Conservation (phyloP, 2,329 filamentous ascomycete species). For the Alternaria gansuensis region DNA sequence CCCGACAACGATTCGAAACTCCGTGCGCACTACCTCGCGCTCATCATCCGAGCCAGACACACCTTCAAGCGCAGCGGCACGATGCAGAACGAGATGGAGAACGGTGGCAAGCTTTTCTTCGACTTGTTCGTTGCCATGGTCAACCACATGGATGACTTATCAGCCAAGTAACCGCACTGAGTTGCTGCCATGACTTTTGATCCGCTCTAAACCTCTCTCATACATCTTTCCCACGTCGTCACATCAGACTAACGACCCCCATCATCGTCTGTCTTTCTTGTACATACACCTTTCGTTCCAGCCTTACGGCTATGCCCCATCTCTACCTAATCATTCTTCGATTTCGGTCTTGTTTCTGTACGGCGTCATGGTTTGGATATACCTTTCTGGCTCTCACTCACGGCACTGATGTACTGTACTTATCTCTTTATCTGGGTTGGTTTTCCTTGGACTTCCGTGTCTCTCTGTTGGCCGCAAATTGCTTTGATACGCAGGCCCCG, state of each 20-base stretch:
- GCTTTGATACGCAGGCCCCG: not conserved
- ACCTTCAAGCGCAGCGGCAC: conserved; percentile 95
- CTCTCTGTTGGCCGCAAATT: conserved; percentile 5
- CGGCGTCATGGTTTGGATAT: not conserved
- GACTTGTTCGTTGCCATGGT: conserved; percentile 92
- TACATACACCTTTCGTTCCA: conserved; percentile 12
- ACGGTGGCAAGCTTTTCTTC: conserved; percentile 87
- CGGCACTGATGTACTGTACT: conserved; percentile 9
- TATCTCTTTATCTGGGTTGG: not conserved
- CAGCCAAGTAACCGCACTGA: conserved; percentile 45
- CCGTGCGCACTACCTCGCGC: conserved; percentile 86
- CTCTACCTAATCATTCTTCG: not conserved
- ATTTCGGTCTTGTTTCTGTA: not conserved
- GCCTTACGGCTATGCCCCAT: conserved; percentile 12
- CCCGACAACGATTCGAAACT: conserved; percentile 91
- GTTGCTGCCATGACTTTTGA: conserved; percentile 13
- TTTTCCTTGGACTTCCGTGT: not conserved
- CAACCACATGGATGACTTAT: conserved; percentile 73
- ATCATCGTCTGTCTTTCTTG: not conserved
- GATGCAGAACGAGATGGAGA: conserved; percentile 95
- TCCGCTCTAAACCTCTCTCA: conserved; percentile 14
- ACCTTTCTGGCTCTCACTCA: conserved; percentile 6
- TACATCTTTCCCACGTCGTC: conserved; percentile 27
- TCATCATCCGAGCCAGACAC: conserved; percentile 86
- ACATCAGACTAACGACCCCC: conserved; percentile 3